A percentile compares a stretch with the other conserved stretches of the same genome.
These are phyloP conservation scores for Oenanthe sinensis DNA, from an alignment of 129 eudicot genomes.

Conservation along the genomic window DNA sequence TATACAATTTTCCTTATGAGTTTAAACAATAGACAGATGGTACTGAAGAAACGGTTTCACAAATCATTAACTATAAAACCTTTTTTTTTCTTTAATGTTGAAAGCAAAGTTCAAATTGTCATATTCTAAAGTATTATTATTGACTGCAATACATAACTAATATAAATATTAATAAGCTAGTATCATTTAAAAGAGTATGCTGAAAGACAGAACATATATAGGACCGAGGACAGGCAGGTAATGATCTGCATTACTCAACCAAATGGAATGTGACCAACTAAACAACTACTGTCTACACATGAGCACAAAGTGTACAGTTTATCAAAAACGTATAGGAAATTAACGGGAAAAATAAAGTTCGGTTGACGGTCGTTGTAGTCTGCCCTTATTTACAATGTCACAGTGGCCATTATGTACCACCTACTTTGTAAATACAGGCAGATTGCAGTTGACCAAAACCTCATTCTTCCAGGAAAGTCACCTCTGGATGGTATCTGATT, in stretches of 20 bases:
- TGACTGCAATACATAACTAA: too few species aligned
- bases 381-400: not conserved
- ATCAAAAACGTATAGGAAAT: not conserved
- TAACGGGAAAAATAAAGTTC: not conserved
- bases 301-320: not conserved
- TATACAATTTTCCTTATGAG: not conserved
- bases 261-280: not conserved
- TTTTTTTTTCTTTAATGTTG: not conserved
- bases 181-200: not conserved
- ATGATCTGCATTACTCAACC: not conserved
- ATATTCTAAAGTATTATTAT: too few species aligned
- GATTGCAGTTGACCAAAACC: not conserved
- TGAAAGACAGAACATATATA: not conserved
- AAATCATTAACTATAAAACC: not conserved
- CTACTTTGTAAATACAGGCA: not conserved
- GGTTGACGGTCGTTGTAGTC: not conserved
- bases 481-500: conserved; percentile 99
- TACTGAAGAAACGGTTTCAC: not conserved
- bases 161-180: not conserved
- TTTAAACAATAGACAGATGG: not conserved
- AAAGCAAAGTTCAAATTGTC: not conserved
- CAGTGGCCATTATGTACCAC: not conserved
- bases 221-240: not conserved
- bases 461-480: not conserved
- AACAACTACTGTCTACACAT: not conserved